These are phyloP conservation scores for Sporodiniella umbellata DNA, from an alignment of 371 early-diverging fungal genomes.

Conservation along the genomic window DNA sequence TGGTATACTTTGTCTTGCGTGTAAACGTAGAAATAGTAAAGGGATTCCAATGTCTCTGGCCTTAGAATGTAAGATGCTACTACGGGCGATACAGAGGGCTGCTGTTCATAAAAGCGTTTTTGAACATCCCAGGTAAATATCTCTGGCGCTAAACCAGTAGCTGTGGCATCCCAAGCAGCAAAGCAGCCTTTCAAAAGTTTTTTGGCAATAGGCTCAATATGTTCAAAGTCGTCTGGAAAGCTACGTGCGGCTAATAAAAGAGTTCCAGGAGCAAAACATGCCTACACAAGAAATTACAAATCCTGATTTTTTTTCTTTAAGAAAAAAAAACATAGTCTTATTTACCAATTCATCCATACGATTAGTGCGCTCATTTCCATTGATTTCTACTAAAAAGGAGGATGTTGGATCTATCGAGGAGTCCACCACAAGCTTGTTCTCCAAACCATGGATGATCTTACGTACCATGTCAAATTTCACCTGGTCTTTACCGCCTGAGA, in stretches of 20 bases:
- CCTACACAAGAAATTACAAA: too few species aligned
- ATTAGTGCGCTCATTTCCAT: constrained; percentile 8
- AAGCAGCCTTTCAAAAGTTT: constrained; percentile 38
- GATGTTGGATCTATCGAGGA: constrained; percentile 21
- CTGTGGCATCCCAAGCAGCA: constrained; percentile 35
- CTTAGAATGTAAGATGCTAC: constrained; percentile 34
- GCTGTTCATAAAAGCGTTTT: background rate
- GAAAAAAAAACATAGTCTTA: background rate
- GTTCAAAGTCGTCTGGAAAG: constrained; percentile 20
- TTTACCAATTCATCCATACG: constrained; percentile 44
- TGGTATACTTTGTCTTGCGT: constrained; percentile 69
- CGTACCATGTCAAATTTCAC: constrained; percentile 44
- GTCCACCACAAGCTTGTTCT: constrained; percentile 21
- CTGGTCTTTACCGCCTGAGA: constrained; percentile 43
- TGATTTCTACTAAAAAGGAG: constrained; percentile 22
- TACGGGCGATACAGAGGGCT: constrained; percentile 21
- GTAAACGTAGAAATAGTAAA: constrained; percentile 69
- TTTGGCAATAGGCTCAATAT: constrained; percentile 23
- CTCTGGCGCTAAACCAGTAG: constrained; percentile 43
- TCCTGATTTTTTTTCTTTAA: constrained; percentile 1
- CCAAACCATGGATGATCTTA: constrained; percentile 18
- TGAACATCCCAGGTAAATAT: constrained; percentile 28
- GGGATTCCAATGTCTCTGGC: constrained; percentile 72
- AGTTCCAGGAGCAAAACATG: constrained; percentile 42
- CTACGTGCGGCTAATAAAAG: constrained; percentile 30